Base-by-base conservation (phyloP, 1,284 basidiomycete genomes). In the Sanghuangporus baumii region DNA sequence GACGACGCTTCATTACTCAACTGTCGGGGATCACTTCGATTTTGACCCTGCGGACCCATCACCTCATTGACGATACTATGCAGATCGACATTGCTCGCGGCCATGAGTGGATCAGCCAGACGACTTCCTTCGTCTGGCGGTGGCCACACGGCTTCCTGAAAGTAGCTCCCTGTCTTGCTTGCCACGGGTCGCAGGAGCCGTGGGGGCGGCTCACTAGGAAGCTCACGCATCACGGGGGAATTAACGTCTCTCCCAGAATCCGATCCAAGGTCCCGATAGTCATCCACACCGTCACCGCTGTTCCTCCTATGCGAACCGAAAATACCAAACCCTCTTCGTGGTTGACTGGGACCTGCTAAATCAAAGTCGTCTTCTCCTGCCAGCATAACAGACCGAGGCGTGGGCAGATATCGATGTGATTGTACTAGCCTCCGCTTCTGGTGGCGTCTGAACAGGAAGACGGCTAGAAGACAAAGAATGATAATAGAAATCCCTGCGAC, bases 131-230 rank as follows among this genome's bases (percentile, higher is more conserved):
- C 74, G 26, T 68, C 68, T 1, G 81, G 80, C 0, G 79, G 80
- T 3, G 78, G 79, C 79, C 80, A 82, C 2, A 83, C 74, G 18
- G 73, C 75, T 61, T 84, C 83, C 26, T 76, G 76, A 75, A 83
- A 84, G 16, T 81, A 72, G 1, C 78, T 80, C 6, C 80, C 81
- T 6, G 76, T 74, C 60, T 79, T 79, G 14, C 74, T 72, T 6
- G 76, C 77, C 55, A 78, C 74, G 59, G 76, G 70, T 41, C 78
- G 77, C 55, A 79, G 69, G 7, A 80, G 69, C 38, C 73, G 74
- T 8, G 77, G 77, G 2, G 71, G 55, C 50, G 66, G 57, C 23
- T 64, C 59, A 50, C 64, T 58, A 23, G 46, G 52, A 14, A 62
- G 60, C 54, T 63, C 52, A n/a, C 61, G 51, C 57, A 60, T 60